Conservation (phyloP, 768 basidiomycete species). For the Russula griseocarnosa region DNA sequence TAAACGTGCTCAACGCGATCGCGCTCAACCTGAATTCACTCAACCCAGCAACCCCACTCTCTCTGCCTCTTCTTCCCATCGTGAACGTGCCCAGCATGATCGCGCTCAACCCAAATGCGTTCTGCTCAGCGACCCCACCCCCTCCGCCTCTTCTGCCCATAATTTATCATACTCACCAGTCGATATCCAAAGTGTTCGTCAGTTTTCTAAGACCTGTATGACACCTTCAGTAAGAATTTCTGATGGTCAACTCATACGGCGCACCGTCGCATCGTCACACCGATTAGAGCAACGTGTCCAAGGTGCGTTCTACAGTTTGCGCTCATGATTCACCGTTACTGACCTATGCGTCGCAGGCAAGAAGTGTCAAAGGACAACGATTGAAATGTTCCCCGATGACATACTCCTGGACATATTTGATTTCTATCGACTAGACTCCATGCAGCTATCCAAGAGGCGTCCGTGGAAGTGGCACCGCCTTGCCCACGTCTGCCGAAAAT, state of each 20-base stretch:
- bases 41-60: too few relatives aligned
- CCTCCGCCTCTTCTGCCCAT: neutral
- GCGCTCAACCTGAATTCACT: too few relatives aligned
- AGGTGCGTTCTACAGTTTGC: neutral
- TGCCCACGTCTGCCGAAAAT: conserved; percentile 9
- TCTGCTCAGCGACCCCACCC: too few relatives aligned
- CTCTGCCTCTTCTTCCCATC: too few relatives aligned
- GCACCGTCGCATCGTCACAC: neutral
- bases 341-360: neutral
- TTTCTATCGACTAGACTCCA: neutral
- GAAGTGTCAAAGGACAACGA: neutral
- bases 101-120: too few relatives aligned
- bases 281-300: neutral
- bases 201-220: neutral
- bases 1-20: too few relatives aligned
- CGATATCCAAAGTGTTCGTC: neutral
- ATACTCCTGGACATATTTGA: neutral
- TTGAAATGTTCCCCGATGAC: neutral
- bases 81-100: too few relatives aligned
- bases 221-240: neutral
- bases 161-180: neutral
- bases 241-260: neutral
- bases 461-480: conserved; percentile 13
- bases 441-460: neutral
- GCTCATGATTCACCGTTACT: neutral